These are phyloP conservation scores for Apiospora aurea DNA, from an alignment of 2,329 filamentous ascomycete species.

Conservation along the genomic window DNA sequence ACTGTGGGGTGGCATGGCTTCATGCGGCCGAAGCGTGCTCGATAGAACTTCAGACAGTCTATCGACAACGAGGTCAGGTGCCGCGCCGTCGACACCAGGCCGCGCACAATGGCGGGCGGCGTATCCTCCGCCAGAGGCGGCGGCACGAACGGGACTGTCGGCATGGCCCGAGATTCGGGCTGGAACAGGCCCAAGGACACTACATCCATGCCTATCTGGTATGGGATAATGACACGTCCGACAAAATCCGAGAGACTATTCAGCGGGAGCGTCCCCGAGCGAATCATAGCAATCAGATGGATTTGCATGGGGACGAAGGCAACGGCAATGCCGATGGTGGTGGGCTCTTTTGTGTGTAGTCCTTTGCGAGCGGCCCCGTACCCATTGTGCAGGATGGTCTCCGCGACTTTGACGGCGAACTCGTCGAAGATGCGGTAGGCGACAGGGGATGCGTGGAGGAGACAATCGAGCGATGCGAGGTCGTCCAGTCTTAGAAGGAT, in stretches of 20 bases:
- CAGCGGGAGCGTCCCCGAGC: slow-evolving; percentile 9
- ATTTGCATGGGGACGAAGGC: background rate
- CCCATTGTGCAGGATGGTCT: slow-evolving; percentile 1
- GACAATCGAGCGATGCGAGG: background rate
- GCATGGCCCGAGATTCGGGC: background rate
- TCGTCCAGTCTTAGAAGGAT: background rate
- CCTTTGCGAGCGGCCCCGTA: background rate
- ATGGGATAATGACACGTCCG: background rate
- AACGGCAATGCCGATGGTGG: no score
- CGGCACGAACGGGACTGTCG: background rate
- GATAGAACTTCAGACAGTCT: background rate
- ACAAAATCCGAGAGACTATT: background rate
- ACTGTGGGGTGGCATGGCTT: background rate
- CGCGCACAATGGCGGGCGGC: background rate
- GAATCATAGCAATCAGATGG: background rate
- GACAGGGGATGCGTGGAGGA: background rate
- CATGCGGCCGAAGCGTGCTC: background rate
- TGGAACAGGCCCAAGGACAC: no score
- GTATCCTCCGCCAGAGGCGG: background rate
- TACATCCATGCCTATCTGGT: background rate
- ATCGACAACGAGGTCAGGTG: background rate
- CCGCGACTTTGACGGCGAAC: slow-evolving; percentile 1
- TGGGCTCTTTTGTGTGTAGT: background rate
- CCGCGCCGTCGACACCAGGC: background rate
- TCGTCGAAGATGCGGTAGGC: slow-evolving; percentile 7